Percentiles rank a stretch among this genome's conserved stretches.
Conservation (phyloP, 345 rosid species). For the Passiflora organensis region DNA sequence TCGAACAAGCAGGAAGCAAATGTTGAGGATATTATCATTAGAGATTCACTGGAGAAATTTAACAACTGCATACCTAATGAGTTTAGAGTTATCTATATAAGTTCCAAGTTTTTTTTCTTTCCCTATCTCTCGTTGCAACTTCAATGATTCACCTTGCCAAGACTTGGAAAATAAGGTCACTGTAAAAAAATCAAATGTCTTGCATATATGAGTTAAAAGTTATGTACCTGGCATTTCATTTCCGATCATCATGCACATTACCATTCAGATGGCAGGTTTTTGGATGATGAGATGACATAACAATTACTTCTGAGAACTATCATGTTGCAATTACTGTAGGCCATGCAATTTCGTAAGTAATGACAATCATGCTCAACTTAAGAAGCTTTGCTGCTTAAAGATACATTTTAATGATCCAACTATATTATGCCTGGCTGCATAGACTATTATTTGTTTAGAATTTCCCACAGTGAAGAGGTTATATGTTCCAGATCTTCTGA, state of each 20-base stretch:
- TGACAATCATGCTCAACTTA: not conserved
- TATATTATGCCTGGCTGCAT: not conserved
- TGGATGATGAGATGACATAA: not conserved
- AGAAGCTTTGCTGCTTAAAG: too few species aligned
- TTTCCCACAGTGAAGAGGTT: too few species aligned
- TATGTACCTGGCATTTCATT: not conserved
- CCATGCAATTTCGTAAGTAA: not conserved
- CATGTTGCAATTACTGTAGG: too few species aligned
- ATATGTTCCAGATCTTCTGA: too few species aligned
- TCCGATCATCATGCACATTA: not conserved
- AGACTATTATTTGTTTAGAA: too few species aligned
- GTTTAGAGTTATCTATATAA: too few species aligned
- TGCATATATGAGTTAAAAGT: not conserved
- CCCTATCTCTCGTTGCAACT: not conserved
- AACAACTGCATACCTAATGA: too few species aligned
- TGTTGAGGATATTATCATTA: too few species aligned
- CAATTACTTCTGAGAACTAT: too few species aligned
- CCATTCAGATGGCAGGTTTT: not conserved
- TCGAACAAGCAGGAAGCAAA: too few species aligned
- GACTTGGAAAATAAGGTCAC: slow-evolving; percentile 1
- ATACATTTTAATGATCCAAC: too few species aligned
- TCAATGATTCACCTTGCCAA: not conserved
- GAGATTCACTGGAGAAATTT: too few species aligned
- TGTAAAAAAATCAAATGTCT: not conserved
- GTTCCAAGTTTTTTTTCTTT: not conserved